A percentile compares a stretch with the other conserved stretches of the same genome.
Evolutionary conservation across 2,329 filamentous ascomycete genomes (phyloP).

Genomic region (Ascomycota sp.): DNA sequence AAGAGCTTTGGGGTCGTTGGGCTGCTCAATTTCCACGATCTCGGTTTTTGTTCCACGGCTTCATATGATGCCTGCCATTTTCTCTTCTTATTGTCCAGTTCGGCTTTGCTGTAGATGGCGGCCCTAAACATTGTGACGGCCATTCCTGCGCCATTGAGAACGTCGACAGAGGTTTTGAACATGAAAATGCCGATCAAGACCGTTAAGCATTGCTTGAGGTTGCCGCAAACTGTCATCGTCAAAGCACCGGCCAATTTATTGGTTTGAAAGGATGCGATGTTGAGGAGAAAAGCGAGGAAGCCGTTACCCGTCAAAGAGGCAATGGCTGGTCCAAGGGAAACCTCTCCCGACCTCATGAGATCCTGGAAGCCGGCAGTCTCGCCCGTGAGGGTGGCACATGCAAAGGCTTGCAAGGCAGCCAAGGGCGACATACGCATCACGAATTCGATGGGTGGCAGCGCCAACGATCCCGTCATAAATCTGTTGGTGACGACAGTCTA

Average conservation of each 20-base stretch:
- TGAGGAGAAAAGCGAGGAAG: slow-evolving; percentile 31
- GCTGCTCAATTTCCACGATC: slow-evolving; percentile 5
- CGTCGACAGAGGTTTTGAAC: slow-evolving; percentile 28
- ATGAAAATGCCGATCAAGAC: slow-evolving; percentile 31
- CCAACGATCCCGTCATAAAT: slow-evolving; percentile 39
- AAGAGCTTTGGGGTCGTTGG: no score
- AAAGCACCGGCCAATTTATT: slow-evolving; percentile 36
- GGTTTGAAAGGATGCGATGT: slow-evolving; percentile 35
- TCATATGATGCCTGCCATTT: slow-evolving; percentile 13
- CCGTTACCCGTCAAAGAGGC: slow-evolving; percentile 29
- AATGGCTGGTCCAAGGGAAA: slow-evolving; percentile 15
- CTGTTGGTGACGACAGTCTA: slow-evolving; percentile 42
- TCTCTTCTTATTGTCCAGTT: slow-evolving; percentile 26
- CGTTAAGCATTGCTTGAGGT: slow-evolving; percentile 36
- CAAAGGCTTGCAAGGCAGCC: slow-evolving; percentile 32
- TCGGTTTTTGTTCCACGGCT: slow-evolving; percentile 13
- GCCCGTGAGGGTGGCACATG: slow-evolving; percentile 29
- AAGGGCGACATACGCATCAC: slow-evolving; percentile 43
- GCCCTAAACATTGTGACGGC: slow-evolving; percentile 31
- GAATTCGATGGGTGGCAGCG: slow-evolving; percentile 36
- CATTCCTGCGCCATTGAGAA: slow-evolving; percentile 36
- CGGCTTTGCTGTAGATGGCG: slow-evolving; percentile 36
- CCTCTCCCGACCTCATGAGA: slow-evolving; percentile 13
- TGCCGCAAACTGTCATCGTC: slow-evolving; percentile 39
- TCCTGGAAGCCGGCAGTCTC: slow-evolving; percentile 24